Base-by-base conservation (phyloP, 805 yeast genomes). In the Schizosaccharomyces osmophilus region DNA sequence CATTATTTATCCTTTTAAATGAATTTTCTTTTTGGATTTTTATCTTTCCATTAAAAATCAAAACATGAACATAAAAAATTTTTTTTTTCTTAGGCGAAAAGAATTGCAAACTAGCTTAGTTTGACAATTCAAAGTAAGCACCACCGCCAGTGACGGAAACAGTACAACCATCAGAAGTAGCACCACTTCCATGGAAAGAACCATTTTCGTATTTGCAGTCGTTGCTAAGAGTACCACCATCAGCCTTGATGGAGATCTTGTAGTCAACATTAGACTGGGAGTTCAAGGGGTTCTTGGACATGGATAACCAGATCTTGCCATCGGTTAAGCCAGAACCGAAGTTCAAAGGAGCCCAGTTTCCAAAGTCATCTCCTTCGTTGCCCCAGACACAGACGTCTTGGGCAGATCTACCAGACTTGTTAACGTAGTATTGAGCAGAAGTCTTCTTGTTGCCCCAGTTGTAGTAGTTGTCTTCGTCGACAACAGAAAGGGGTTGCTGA, bases 311-410 rank as follows among this genome's bases (percentile, higher is more conserved):
- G 4, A 95, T 77, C 68, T 81, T 76, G 64, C 86, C 85, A 67
- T 71, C 73, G 64, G 85, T 76, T 74, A 79, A 77, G 70, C 97
- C 97, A 61, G 97, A 87, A 73, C 98, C 98, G 68, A 93, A 78
- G 75, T 84, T 86, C 67, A 90, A 78, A 68, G 97, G 97, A 66
- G 97, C 95, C 97, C 96, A 90, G 85, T 90, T 90, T 76, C 98
- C 98, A 66, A 85, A 74, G 68, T 83, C 84, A 48, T 89, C 78
- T 65, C 87, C 87, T 5, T 77, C 68, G 61, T 80, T 71, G 72
- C 97, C 95, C 98, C 98, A 90, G 67, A 85, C 73, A 78, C 98
- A 90, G 68, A 97, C 97, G 65, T 89, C 93, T 72, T 83, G 84
- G 70, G 77, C 78, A 61, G 87, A 78, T 67, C 88, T 87, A 78